Percentiles rank a stretch among this genome's conserved stretches.
Evolutionary conservation across 2,329 filamentous ascomycete species (phyloP).

Genomic region (Elsinoe batatas): DNA sequence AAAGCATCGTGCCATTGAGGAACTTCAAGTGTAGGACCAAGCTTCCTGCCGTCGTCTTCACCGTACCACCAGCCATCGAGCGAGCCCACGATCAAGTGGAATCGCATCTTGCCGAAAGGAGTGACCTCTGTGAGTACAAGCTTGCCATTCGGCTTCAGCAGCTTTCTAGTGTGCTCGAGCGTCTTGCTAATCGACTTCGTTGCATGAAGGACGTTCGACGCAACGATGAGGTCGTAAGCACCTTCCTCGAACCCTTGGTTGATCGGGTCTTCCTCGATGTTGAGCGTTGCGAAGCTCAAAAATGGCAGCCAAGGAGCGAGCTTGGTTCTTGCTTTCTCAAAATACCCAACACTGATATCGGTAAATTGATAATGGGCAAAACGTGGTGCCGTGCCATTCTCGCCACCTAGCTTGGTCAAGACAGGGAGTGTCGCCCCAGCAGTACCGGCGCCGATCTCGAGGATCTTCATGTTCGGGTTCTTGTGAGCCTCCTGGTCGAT

Average conservation of each 20-base stretch:
- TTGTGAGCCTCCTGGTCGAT: constrained; percentile 30
- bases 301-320: constrained; percentile 14
- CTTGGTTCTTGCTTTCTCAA: constrained; percentile 5
- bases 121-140: constrained; percentile 20
- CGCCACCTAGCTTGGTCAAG: constrained; percentile 22
- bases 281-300: constrained; percentile 26
- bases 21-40: neutral
- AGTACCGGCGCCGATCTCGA: constrained; percentile 39
- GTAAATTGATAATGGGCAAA: constrained; percentile 36
- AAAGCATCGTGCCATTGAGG: neutral
- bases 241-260: constrained; percentile 27
- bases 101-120: constrained; percentile 1
- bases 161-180: constrained; percentile 18
- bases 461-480: constrained; percentile 34
- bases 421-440: constrained; percentile 33
- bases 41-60: constrained; percentile 19
- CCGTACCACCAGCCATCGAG: constrained; percentile 33
- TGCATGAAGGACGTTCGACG: constrained; percentile 21
- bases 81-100: constrained; percentile 25
- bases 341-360: constrained; percentile 35
- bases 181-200: constrained; percentile 17
- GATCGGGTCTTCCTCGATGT: constrained; percentile 25
- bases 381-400: neutral
- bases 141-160: constrained; percentile 22
- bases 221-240: constrained; percentile 22